These are phyloP conservation scores for Blastosporella zonata DNA, from an alignment of 1,284 basidiomycete genomes.

Conservation along the genomic window DNA sequence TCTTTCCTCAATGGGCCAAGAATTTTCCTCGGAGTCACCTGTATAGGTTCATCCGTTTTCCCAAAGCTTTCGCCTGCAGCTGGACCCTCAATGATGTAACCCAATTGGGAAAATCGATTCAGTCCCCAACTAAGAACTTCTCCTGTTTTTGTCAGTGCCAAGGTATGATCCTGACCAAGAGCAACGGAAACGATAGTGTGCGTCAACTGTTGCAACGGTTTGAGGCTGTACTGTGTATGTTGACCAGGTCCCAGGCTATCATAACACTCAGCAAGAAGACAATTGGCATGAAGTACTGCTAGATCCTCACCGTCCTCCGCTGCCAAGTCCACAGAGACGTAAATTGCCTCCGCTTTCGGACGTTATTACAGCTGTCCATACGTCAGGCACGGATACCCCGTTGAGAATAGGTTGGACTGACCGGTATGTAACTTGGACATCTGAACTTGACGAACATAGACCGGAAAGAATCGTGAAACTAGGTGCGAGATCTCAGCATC, in stretches of 20 bases:
- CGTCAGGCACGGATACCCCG: background rate
- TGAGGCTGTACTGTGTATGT: constrained; percentile 78
- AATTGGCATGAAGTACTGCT: background rate
- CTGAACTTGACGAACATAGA: constrained; percentile 62
- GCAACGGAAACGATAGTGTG: constrained; percentile 63
- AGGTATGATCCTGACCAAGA: constrained; percentile 91
- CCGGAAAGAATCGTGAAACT: constrained; percentile 46
- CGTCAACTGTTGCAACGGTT: constrained; percentile 57
- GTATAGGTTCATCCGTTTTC: constrained; percentile 58
- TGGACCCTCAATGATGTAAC: constrained; percentile 75
- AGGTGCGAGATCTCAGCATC: constrained; percentile 27
- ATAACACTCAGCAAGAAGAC: constrained; percentile 1
- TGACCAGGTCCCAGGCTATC: constrained; percentile 70
- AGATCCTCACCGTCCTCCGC: constrained; percentile 64
- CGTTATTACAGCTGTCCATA: constrained; percentile 60
- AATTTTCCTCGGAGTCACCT: constrained; percentile 76
- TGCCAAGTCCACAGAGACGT: constrained; percentile 84
- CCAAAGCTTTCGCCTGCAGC: constrained; percentile 27
- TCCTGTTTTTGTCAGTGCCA: constrained; percentile 78
- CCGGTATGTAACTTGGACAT: constrained; percentile 86
- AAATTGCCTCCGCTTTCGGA: constrained; percentile 73
- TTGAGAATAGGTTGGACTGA: constrained; percentile 26
- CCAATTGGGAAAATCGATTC: constrained; percentile 86
- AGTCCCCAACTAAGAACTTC: constrained; percentile 91
- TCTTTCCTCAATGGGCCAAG: constrained; percentile 81